Evolutionary conservation across 768 basidiomycete species (phyloP).

Genomic region (Lactarius indigo): DNA sequence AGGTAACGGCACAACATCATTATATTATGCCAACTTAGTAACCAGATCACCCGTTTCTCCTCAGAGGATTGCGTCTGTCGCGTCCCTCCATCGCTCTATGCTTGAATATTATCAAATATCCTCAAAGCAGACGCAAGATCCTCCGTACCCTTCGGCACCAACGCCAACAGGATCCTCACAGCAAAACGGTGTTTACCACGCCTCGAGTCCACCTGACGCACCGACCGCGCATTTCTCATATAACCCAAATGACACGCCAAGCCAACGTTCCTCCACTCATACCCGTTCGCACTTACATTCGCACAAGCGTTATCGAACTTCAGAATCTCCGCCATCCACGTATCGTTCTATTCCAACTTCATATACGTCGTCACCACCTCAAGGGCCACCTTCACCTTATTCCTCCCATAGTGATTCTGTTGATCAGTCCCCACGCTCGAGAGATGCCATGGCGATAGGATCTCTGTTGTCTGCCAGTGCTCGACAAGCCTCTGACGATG

Average conservation of each 20-base stretch:
- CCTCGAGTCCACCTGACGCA: not conserved
- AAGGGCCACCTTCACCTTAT: constrained; percentile 63
- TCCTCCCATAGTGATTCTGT: constrained; percentile 67
- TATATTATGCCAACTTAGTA: not conserved
- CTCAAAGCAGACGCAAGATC: constrained; percentile 13
- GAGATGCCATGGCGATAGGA: constrained; percentile 77
- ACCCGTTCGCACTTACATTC: constrained; percentile 17
- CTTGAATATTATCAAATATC: constrained; percentile 50
- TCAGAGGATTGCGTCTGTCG: constrained; percentile 69
- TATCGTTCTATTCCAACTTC: constrained; percentile 59
- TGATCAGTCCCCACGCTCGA: constrained; percentile 66
- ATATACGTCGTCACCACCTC: constrained; percentile 23
- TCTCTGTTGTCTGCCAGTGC: constrained; percentile 54
- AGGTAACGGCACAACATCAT: constrained; percentile 48
- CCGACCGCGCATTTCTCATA: constrained; percentile 9
- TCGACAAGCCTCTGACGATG: constrained; percentile 17
- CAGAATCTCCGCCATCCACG: constrained; percentile 34
- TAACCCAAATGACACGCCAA: constrained; percentile 1
- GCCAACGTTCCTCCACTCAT: constrained; percentile 5
- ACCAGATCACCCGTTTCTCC: constrained; percentile 17
- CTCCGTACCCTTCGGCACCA: constrained; percentile 16
- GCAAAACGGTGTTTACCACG: constrained; percentile 6
- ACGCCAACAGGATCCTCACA: not conserved
- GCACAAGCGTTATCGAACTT: constrained; percentile 26
- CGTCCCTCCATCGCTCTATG: constrained; percentile 66